A percentile compares a stretch with the other conserved stretches of the same genome.
These are phyloP conservation scores for Corymbia citriodora DNA, from an alignment of 441 rosid genomes.

Conservation along the genomic window DNA sequence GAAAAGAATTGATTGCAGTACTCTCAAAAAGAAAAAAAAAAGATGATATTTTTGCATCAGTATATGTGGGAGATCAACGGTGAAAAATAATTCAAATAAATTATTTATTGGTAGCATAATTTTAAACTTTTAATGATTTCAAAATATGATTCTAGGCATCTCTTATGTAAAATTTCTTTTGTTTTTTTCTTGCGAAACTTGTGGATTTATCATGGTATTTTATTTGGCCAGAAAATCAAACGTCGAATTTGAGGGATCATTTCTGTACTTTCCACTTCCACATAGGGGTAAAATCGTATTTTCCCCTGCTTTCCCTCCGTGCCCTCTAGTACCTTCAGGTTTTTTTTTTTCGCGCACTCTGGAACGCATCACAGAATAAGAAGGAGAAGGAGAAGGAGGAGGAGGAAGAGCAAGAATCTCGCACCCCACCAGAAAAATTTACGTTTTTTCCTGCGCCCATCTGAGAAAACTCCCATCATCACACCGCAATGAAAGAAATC, in stretches of 20 bases:
- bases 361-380: neutral
- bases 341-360: neutral
- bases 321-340: neutral
- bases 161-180: neutral
- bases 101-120: neutral
- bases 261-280: neutral
- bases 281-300: neutral
- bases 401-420: neutral
- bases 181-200: neutral
- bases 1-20: neutral
- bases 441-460: neutral
- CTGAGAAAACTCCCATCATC: neutral
- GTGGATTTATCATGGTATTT: neutral
- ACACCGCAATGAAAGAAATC: conserved; percentile 58
- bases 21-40: neutral
- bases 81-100: neutral
- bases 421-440: neutral
- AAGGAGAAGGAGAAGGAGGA: neutral
- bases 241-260: neutral
- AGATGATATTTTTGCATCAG: neutral
- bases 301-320: neutral
- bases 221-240: neutral
- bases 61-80: neutral
- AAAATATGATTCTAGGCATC: neutral
- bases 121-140: neutral